Evolutionary conservation across 2,329 filamentous ascomycete species (phyloP), one percentile per base, ranked within the genome.

Genomic region (Fusarium denticulatum): DNA sequence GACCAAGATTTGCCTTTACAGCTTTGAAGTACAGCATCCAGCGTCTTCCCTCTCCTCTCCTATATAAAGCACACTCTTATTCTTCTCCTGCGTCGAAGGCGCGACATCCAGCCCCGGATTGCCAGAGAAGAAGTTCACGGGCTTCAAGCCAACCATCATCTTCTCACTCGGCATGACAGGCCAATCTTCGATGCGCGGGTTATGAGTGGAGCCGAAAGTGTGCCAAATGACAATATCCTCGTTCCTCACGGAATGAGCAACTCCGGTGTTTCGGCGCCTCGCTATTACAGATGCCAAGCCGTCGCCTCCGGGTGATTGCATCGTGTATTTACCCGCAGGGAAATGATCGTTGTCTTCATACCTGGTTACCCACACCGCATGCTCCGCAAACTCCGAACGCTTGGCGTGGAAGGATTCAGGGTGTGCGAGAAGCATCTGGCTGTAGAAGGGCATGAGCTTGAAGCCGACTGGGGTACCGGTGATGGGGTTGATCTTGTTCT

Each of bases 81-180:
- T 84, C 14, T 65, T 71, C 1, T 79, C 80, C 62, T 83, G 81
- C 1, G 71, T 81, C 6, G 83, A 83, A 7, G 83, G 81, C 1
- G 85, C 83, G 6, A 89, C 85, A 74, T 89, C 86, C 10, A 88
- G 61, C 0, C 83, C 85, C 0, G 86, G 87, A 62, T 89, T 88
- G 9, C 82, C 82, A 3, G 81, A 79, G 67, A 89, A 89, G 74
- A 89, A 88, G 67, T 89, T 88, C 5, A 86, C 84, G 0, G 88
- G 87, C 76, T 87, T 88, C 58, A 89, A 77, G 0, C 81, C 80
- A 0, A 89, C 86, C 64, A 82, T 82, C 73, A 89, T 81, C 60
- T 83, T 86, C 77, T 92, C 91, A 68, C 84, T 86, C 0, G 90
- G 91, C 91, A 93, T 93, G 10, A 92, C 89, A 0, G 90, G 91